Evolutionary conservation across 495 filamentous ascomycete genomes (phyloP), one percentile per base, ranked within the genome.

Genomic region (Tuber melanosporum): DNA sequence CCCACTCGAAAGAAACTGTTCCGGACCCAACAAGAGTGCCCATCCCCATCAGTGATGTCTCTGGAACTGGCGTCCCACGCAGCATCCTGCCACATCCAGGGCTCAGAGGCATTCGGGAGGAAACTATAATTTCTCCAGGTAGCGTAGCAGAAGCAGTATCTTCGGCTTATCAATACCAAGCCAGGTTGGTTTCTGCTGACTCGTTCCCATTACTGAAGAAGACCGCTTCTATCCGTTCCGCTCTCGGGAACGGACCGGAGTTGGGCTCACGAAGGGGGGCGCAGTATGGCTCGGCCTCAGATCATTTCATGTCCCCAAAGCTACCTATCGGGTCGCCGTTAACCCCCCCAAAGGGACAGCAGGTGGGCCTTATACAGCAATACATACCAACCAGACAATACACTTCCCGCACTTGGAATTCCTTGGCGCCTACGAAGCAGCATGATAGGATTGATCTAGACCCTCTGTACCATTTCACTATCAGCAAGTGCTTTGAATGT

Each of bases 401-500:
- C 57, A 26, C 12, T 36, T 66, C 57, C 26, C 26, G 26, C 26
- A 4, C 26, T 66, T 66, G 57, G 57, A 66, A 19, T 19, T 19
- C 57, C 26, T 19, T 26, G 57, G 32, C 1, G 57, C n/a, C 57
- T 66, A 66, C 26, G 17, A 36, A 66, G 32, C 26, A 66, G 57
- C 57, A 17, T 19, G 57, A 36, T 36, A 26, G 26, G 57, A 62
- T 74, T 46, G 36, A 73, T 39, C 49, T 76, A 1, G 77, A 80
- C 46, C 77, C 73, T 20, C 77, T 47, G 70, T 76, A 73, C 43
- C 57, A 49, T 47, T 62, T 71, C 10, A 43, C 76, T 19, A 49
- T 80, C 46, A 70, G 73, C 5, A 77, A 73, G 36, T 80, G 76
- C 45, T 44, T 80, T 14, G 47, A 73, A 71, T 73, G 66, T 39